A percentile compares a stretch with the other conserved stretches of the same genome.
These are phyloP conservation scores for Monosporascus cannonballus DNA, from an alignment of 2,329 filamentous ascomycete species.

Conservation along the genomic window DNA sequence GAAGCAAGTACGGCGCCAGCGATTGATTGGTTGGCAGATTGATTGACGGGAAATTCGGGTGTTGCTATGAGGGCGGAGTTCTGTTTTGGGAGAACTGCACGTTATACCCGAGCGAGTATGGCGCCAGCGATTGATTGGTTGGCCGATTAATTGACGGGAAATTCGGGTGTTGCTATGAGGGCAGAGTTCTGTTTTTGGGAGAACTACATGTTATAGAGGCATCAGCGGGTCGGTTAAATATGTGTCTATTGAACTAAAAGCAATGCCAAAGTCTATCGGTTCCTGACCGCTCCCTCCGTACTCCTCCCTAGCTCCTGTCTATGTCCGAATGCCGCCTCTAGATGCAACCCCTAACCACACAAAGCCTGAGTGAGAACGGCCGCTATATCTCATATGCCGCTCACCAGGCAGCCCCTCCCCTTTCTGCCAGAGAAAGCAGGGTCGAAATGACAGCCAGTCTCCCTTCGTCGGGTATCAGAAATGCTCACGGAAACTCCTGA, in stretches of 20 bases:
- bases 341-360: not conserved
- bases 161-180: too few relatives aligned
- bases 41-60: too few relatives aligned
- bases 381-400: not conserved
- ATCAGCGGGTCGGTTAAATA: too few relatives aligned
- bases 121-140: conserved; percentile 41
- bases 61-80: too few relatives aligned
- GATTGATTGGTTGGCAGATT: conserved; percentile 25
- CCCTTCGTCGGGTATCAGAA: not conserved
- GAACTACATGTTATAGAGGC: too few relatives aligned
- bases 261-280: not conserved
- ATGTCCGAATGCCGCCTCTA: not conserved
- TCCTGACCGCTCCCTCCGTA: not conserved
- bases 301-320: not conserved
- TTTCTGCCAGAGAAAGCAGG: not conserved
- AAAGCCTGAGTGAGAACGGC: not conserved
- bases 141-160: too few relatives aligned
- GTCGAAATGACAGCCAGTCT: not conserved
- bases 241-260: not conserved
- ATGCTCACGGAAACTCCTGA: not conserved
- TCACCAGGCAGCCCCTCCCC: not conserved
- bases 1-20: conserved; percentile 55
- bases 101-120: conserved; percentile 59
- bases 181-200: too few relatives aligned
- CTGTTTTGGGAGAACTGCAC: too few relatives aligned